Percentiles rank a stretch among this genome's conserved stretches.
phyloP scores from a whole-genome alignment of 2,329 filamentous ascomycete genomes.

The Blastomyces silverae region DNA sequence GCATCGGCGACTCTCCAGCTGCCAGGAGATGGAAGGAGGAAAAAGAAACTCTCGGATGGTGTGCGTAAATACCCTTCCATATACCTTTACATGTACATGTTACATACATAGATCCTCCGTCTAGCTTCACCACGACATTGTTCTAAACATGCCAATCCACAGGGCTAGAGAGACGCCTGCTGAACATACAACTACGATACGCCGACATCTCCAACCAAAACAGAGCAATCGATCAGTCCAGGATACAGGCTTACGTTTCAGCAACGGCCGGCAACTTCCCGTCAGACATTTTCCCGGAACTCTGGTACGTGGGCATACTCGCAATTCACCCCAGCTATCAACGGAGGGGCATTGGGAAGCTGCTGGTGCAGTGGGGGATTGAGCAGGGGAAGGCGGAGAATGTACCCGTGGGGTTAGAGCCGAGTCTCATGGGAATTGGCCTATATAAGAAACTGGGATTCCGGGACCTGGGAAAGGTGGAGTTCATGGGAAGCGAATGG shows the following conservation, averaged over 20 bases:
- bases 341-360: constrained; percentile 23
- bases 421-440: constrained; percentile 21
- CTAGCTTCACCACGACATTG: background rate
- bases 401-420: constrained; percentile 23
- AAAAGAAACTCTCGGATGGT: constrained; percentile 9
- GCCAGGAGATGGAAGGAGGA: constrained; percentile 18
- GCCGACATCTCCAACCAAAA: constrained; percentile 19
- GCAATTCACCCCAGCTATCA: constrained; percentile 24
- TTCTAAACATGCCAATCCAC: background rate
- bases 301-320: constrained; percentile 26
- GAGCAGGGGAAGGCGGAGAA: constrained; percentile 21
- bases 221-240: constrained; percentile 14
- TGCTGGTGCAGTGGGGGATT: constrained; percentile 23
- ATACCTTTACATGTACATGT: background rate
- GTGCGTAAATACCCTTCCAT: constrained; percentile 7
- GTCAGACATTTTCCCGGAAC: constrained; percentile 20
- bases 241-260: constrained; percentile 13
- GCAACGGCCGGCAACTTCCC: constrained; percentile 17
- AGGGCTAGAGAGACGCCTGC: constrained; percentile 20
- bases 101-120: no score
- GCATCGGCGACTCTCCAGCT: constrained; percentile 13
- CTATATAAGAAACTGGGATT: constrained; percentile 26
- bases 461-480: constrained; percentile 17
- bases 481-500: constrained; percentile 11
- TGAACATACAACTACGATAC: constrained; percentile 16